Base-by-base conservation (phyloP, 169 alveolate species). In the Cardiosporidium cionae region DNA sequence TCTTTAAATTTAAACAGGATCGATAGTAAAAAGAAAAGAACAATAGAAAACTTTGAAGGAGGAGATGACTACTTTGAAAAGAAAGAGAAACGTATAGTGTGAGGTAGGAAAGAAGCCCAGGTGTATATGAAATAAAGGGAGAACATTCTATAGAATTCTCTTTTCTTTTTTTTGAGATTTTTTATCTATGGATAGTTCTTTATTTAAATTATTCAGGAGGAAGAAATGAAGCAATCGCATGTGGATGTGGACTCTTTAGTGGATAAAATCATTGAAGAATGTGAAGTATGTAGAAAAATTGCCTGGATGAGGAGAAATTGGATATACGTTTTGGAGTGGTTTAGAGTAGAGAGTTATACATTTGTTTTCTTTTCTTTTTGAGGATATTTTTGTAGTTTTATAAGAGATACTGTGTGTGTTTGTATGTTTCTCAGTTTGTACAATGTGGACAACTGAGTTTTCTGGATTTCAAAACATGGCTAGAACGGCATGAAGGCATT, bases 391-490 rank as follows among this genome's bases (percentile, higher is more conserved):
- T 44, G 27, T 44, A 16, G 16, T n/a, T 16, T n/a, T 16, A 44
- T 16, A 44, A 16, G 58, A 16, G n/a, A 16, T 44, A 16, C n/a
- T 44, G 58, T 44, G 58, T 65, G 3, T 16, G n/a, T 16, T 44
- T 16, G n/a, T n/a, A n/a, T n/a, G n/a, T n/a, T n/a, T n/a, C n/a
- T 67, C 87, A 88, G 72, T 89, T 89, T 63, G 58, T 71, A 44
- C 91, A 86, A 22, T 80, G 81, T 70, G 92, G 90, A 33, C 71
- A 72, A 32, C 84, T 89, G 35, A 82, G 80, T 29, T 81, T 82
- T 52, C 80, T 73, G 53, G 86, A 71, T 37, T 90, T 90, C 86
- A 88, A 87, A 80, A 82, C 91, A 65, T 84, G 91, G 85, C 80
- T 90, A 34, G 84, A 87, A 65, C 82, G 83, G 52, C 81, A 90